Conservation (phyloP, 805 yeast species). For the Scheffersomyces lignosus region DNA sequence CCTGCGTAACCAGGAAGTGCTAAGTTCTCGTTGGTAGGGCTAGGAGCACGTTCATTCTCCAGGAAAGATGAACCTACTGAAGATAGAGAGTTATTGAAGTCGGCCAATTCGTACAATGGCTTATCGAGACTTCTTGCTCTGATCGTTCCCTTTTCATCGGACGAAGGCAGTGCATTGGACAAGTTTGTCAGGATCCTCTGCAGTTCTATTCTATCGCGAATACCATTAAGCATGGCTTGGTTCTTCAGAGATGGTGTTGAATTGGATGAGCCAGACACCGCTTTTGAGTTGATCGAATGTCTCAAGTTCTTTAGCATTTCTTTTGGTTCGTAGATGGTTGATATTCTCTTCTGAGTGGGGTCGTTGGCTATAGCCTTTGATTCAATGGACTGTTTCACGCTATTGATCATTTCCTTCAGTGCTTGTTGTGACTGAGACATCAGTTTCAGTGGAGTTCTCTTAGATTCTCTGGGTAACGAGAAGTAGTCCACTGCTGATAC, state of each 20-base stretch:
- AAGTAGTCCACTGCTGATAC: too few relatives aligned
- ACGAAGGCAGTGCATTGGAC: neutral
- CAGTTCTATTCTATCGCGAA: slow-evolving; percentile 39
- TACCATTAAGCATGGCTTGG: slow-evolving; percentile 26
- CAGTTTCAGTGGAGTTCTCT: too few relatives aligned
- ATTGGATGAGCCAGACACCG: slow-evolving; percentile 14
- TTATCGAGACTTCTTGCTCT: too few relatives aligned
- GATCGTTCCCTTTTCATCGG: neutral
- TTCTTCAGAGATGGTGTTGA: slow-evolving; percentile 17
- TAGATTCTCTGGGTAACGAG: too few relatives aligned
- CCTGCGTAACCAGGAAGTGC: neutral
- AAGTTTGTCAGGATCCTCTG: slow-evolving; percentile 22
- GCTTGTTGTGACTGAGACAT: slow-evolving; percentile 2
- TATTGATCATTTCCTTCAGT: slow-evolving; percentile 27
- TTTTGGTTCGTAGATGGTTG: slow-evolving; percentile 23
- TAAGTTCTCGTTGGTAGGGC: neutral
- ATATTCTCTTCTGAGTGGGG: slow-evolving; percentile 10
- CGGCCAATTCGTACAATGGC: slow-evolving; percentile 5
- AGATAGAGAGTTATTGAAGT: slow-evolving; percentile 22
- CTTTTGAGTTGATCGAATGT: slow-evolving; percentile 30
- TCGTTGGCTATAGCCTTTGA: slow-evolving; percentile 14
- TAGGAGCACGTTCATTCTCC: slow-evolving; percentile 11
- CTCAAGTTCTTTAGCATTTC: slow-evolving; percentile 33
- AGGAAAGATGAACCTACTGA: slow-evolving; percentile 27
- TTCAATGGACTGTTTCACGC: slow-evolving; percentile 25